Base-by-base conservation (phyloP, 176 grass and related monocot species). In the Ampelocalamus luodianensis region DNA sequence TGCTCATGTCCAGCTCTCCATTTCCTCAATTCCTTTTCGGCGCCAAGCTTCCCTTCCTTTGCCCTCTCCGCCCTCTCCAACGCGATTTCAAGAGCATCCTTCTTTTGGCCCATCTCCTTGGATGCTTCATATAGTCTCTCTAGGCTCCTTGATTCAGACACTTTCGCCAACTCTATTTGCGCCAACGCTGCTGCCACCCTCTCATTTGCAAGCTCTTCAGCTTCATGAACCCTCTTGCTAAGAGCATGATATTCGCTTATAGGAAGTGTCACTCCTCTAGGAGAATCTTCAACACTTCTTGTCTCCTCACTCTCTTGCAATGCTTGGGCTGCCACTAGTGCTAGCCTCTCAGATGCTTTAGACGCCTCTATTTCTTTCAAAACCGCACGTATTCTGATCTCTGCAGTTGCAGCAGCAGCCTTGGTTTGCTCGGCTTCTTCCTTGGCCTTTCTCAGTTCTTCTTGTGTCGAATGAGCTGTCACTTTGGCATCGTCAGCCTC, bases 361-460 rank as follows among this genome's bases (percentile, higher is more conserved):
- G 83, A 87, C 2, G 93, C 93, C 26, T 98, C 93, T 17, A 92
- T 98, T 86, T 98, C 96, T 89, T 98, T 98, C 63, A 90, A 73
- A 70, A 89, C 92, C 5, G 93, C 96, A 12, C 34, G 83, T 61
- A 95, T 42, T 77, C 89, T 91, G 66, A 78, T 90, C 85, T 95
- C 89, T 70, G 71, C 87, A 49, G 96, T 98, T 81, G 56, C 83
- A 0, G 79, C 83, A 73, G 91, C 58, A 48, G 93, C 85, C 72
- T 98, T 98, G 24, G 85, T 86, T 92, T 90, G 89, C 56, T 93
- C 89, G 60, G 90, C 87, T 73, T 93, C 93, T 82, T 98, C 96
- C 72, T 84, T 93, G 68, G 91, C 78, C 60, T 90, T 98, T 48
- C 79, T 92, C 54, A 95, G 79, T 60, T 93, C 96, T 90, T 98